These are phyloP conservation scores for Arbutus unedo DNA, from an alignment of 148 eudicot genomes.

Conservation along the genomic window DNA sequence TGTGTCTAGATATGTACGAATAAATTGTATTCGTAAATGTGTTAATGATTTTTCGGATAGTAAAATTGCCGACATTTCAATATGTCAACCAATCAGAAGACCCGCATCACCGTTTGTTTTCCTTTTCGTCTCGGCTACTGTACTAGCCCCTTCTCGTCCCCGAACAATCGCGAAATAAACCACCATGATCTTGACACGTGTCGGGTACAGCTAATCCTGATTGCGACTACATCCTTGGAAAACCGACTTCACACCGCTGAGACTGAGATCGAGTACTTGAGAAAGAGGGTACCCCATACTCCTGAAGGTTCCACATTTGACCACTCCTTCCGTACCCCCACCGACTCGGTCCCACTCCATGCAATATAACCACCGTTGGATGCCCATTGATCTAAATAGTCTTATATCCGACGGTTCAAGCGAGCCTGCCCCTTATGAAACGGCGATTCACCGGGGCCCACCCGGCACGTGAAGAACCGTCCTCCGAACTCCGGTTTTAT, in stretches of 20 bases:
- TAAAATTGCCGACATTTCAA: background rate
- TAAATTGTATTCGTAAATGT: too few species aligned
- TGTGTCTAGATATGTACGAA: too few species aligned
- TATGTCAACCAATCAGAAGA: background rate
- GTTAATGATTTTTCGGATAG: too few species aligned
- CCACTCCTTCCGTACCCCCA: background rate
- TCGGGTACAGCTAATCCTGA: background rate
- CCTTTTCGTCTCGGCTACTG: background rate
- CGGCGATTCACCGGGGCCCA: background rate
- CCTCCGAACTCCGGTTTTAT: background rate
- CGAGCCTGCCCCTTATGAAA: background rate
- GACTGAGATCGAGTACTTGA: background rate
- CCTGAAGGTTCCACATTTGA: conserved; percentile 4
- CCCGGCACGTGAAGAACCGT: background rate
- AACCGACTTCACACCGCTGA: background rate
- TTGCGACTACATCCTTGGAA: background rate
- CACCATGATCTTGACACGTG: background rate
- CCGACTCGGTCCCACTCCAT: background rate
- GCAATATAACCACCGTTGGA: background rate
- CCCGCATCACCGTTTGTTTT: background rate
- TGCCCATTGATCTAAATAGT: background rate
- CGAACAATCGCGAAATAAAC: background rate
- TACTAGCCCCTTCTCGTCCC: background rate
- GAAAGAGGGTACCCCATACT: background rate
- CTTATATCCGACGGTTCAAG: background rate